Percentiles rank a stretch among this genome's conserved stretches.
These are phyloP conservation scores for Chamaecyparis obtusa DNA, from an alignment of 75 land plant species.

Conservation along the genomic window DNA sequence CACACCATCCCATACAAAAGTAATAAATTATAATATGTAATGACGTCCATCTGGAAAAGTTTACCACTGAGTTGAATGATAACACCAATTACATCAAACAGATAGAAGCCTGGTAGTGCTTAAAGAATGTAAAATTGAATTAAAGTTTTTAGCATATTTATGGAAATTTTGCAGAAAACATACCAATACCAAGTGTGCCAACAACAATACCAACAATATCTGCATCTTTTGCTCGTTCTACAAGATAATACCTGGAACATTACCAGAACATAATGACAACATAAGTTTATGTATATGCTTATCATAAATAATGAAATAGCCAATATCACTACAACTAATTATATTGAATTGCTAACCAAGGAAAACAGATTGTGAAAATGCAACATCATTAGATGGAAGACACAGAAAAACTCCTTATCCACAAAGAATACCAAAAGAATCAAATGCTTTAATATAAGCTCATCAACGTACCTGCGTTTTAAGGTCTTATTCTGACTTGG, in stretches of 20 bases:
- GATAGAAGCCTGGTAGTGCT: neutral
- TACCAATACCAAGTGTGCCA: slow-evolving; percentile 94
- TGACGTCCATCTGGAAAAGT: neutral
- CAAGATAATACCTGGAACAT: slow-evolving; percentile 77
- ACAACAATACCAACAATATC: slow-evolving; percentile 92
- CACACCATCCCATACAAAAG: neutral
- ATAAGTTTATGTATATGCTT: neutral
- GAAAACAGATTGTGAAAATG: slow-evolving; percentile 1
- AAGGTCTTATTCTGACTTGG: slow-evolving; percentile 56
- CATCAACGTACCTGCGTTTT: slow-evolving; percentile 66
- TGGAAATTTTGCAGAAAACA: neutral
- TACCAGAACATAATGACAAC: neutral
- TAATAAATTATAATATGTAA: neutral
- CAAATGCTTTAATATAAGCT: neutral
- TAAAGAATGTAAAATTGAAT: neutral
- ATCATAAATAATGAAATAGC: neutral
- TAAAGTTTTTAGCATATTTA: neutral
- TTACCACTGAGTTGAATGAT: neutral
- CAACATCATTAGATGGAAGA: neutral
- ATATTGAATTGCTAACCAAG: neutral
- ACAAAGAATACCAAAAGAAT: neutral
- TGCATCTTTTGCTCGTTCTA: slow-evolving; percentile 98
- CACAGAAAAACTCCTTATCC: neutral
- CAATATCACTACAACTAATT: neutral
- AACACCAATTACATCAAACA: neutral